Base-by-base conservation (phyloP, 2,329 filamentous ascomycete species). In the Colletotrichum brevisporum region DNA sequence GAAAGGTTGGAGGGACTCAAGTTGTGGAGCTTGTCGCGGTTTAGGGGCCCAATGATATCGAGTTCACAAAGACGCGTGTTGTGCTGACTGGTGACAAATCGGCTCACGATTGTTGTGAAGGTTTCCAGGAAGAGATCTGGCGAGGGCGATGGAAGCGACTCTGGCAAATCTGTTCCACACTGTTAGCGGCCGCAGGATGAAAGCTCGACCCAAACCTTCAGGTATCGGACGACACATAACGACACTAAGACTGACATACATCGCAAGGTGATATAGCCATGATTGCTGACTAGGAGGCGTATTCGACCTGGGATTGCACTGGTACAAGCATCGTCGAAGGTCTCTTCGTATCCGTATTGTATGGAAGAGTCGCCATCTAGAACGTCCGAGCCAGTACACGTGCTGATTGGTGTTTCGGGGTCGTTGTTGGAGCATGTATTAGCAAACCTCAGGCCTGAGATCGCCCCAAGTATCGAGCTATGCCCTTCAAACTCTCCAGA, bases 41-140 rank as follows among this genome's bases (percentile, higher is more conserved):
- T 64, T 5, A 51, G 4, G 16, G 13, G 47, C 5, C 62, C 62
- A n/a, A 64, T 47, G 4, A 64, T 39, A 2, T 64, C 18, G 36
- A 64, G 21, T 2, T 58, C 36, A 9, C 39, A 12, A 3, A 64
- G 54, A 4, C 15, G 13, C 15, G 9, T 58, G 39, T 54, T 15
- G 48, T 13, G 18, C 53, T 47, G 39, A 1, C 18, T 36, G 0
- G 2, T 48, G 3, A 18, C 54, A 4, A 65, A 60, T 5, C 16
- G 16, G 3, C 0, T 4, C 2, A 31, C 41, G 12, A 60, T 54
- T 2, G 36, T 60, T 2, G 24, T 47, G 18, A 65, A 60, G 4
- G 63, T 65, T 18, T 65, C 55, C 15, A 65, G 8, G 3, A 60
- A 47, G 2, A 48, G 18, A 13, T 60, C 47, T 3, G 55, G 2